Evolutionary conservation across 2,329 filamentous ascomycete genomes (phyloP).

Genomic region (Colletotrichum sp.): DNA sequence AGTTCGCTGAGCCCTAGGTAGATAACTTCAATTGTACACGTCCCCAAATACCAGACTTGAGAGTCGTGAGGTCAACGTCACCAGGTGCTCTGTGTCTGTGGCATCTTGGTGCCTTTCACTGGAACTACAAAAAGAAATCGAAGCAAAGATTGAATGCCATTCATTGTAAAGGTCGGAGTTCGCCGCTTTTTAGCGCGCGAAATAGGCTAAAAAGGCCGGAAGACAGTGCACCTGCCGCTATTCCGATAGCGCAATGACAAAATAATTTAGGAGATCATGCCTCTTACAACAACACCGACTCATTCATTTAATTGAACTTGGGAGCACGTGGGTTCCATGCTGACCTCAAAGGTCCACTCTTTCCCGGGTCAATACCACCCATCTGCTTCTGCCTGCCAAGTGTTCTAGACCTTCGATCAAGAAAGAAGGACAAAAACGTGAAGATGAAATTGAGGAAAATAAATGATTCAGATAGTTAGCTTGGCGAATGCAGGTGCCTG

Average conservation of each 20-base stretch:
- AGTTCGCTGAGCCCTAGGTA: rapidly evolving
- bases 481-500: not conserved
- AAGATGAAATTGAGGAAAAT: not conserved
- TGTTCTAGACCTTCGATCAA: not conserved
- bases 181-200: not conserved
- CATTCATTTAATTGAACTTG: not conserved
- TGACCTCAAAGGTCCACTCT: not conserved
- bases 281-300: rapidly evolving
- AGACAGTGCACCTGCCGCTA: not conserved
- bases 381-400: not conserved
- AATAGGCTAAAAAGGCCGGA: not conserved
- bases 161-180: not conserved
- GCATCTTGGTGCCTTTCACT: not conserved
- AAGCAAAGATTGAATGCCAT: too few species aligned
- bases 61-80: not conserved
- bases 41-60: not conserved
- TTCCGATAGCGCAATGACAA: not conserved
- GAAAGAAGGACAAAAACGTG: not conserved
- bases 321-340: not conserved
- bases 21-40: rapidly evolving
- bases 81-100: not conserved
- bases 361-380: not conserved
- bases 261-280: not conserved
- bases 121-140: too few species aligned
- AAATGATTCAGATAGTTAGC: not conserved